Base-by-base conservation (phyloP, 148 eudicot genomes). In the Polygonum maritimum region DNA sequence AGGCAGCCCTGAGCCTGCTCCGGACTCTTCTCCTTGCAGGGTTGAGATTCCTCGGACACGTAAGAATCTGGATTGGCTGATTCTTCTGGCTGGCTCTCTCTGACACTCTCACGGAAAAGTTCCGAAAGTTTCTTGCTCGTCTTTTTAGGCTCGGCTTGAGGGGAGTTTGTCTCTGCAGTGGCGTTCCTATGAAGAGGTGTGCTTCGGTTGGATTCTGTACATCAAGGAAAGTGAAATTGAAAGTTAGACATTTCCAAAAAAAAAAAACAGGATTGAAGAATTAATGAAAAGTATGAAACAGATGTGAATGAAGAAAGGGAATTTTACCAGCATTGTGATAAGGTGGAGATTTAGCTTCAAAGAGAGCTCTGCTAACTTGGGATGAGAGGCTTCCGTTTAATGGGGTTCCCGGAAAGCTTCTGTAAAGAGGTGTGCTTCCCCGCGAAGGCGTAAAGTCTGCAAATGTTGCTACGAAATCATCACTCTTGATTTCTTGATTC, bases 381-480 rank as follows among this genome's bases (percentile, higher is more conserved):
- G 85, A 80, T 31, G 85, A 84, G 38, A 81, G 77, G 39, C 69
- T 74, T 74, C 77, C 77, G 55, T 40, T 47, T 33, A 75, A 76
- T 31, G 87, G 81, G 35, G 82, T 78, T 77, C 89, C 90, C 12
- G 78, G 78, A 26, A 85, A 73, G 70, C 48, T 82, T 75, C 79
- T 85, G 80, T 87, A 93, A 49, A 83, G 81, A 0, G 98, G 96
- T 26, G 96, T 87, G 78, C 73, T 92, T 38, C 96, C 90, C 2
- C 90, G 85, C 36, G 98, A 92, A 65, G 97, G 93, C 48, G 92
- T 88, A 48, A 92, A 92, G 79, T 90, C 98, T 92, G 93, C 90
- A 83, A 1, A 63, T 35, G 15, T 48, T 35, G 44, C 73, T 65
- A 44, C 26, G 21, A 75, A 40, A 10, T 36, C 4, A 39, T 52